Evolutionary conservation across 139 green algal species (phyloP).

Genomic region (Volvox africanus): DNA sequence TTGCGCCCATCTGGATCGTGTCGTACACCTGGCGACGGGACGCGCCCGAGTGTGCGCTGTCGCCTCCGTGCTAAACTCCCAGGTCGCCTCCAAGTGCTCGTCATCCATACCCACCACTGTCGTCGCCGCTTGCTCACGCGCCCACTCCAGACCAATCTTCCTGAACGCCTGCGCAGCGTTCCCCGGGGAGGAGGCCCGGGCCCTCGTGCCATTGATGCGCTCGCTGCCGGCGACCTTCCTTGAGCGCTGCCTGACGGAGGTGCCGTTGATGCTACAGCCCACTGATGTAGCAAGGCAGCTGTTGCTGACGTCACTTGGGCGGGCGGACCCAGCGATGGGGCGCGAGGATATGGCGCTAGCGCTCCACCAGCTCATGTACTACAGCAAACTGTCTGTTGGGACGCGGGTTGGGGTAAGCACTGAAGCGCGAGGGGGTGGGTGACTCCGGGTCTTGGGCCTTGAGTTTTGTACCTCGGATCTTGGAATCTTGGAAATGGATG

Average conservation of each 20-base stretch:
- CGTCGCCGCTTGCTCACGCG: not conserved
- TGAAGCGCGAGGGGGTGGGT: no score
- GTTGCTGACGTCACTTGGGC: conserved; percentile 9
- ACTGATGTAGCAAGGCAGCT: conserved; percentile 10
- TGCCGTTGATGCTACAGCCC: not conserved
- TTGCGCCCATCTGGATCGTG: conserved; percentile 18
- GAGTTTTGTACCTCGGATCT: no score
- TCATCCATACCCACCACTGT: not conserved
- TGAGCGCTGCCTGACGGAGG: not conserved
- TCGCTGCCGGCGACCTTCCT: conserved; percentile 24
- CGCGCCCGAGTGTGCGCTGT: not conserved
- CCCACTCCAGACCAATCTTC: not conserved
- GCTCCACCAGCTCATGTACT: conserved; percentile 14
- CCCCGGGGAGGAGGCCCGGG: not conserved
- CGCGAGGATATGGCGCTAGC: conserved; percentile 2
- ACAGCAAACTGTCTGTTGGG: not conserved
- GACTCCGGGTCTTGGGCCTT: no score
- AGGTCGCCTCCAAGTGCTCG: not conserved
- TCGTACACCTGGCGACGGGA: not conserved
- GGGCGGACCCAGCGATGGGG: not conserved
- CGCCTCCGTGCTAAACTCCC: not conserved
- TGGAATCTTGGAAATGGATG: no score
- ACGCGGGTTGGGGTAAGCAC: not conserved
- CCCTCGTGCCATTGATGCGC: conserved; percentile 21
- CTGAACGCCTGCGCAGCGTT: not conserved